These are phyloP conservation scores for Cercospora sesami DNA, from an alignment of 2,329 filamentous ascomycete species.

Conservation along the genomic window DNA sequence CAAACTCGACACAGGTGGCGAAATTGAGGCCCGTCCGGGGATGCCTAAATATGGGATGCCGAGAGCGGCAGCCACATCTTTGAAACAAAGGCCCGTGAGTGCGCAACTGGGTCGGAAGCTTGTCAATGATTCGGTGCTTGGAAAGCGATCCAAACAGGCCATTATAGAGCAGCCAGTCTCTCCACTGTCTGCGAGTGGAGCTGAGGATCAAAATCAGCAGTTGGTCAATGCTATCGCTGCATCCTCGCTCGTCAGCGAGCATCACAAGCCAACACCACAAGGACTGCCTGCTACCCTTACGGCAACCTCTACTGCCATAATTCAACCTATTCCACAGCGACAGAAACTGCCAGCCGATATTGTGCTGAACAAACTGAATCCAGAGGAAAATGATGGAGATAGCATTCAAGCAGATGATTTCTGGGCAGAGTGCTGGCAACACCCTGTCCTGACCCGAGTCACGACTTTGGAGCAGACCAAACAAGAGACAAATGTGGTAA, in stretches of 20 bases:
- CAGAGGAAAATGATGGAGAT: background rate
- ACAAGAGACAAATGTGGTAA: background rate
- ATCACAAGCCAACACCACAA: background rate
- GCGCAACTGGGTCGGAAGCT: background rate
- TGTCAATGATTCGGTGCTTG: background rate
- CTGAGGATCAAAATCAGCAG: background rate
- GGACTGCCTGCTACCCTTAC: background rate
- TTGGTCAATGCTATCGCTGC: background rate
- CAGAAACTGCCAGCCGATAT: background rate
- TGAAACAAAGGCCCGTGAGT: background rate
- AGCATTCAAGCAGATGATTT: background rate
- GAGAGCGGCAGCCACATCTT: background rate
- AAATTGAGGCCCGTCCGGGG: background rate
- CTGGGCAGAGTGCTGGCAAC: background rate
- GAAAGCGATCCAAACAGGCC: background rate
- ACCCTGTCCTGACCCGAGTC: background rate
- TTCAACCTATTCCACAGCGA: background rate
- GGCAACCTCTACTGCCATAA: background rate
- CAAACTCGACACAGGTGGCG: background rate
- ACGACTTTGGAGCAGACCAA: background rate
- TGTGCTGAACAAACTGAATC: background rate
- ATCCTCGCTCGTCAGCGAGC: background rate
- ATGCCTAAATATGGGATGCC: background rate
- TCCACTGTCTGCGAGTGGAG: background rate
- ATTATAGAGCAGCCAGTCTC: background rate